Base-by-base conservation (phyloP, 2,329 filamentous ascomycete species). In the Dothistroma septosporum region DNA sequence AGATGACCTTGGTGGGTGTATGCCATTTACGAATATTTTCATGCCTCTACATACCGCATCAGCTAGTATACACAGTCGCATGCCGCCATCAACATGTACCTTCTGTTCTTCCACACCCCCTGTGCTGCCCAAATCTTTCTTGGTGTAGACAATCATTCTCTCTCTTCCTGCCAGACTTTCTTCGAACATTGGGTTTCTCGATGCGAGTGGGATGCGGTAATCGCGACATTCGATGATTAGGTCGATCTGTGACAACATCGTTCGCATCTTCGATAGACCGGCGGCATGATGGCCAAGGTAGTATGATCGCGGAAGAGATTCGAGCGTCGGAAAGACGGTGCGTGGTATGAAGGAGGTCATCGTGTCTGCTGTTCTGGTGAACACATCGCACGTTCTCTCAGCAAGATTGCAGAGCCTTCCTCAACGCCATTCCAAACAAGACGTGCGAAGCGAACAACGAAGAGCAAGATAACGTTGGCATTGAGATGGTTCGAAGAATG, bases 221-320 rank as follows among this genome's bases (percentile, higher is more conserved):
- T 99, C 94, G 72, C 94, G 90, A 75, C 92, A 97, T 79, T 99
- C 94, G 72, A 99, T 85, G 57, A 99, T 86, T 48, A 97, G 86
- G 71, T 92, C 89, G 69, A 97, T 90, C 64, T 86, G 87, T 31
- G 87, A 86, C 53, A 99, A 83, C 73, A 90, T 83, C 44, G 85
- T 85, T 73, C 90, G 90, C 88, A 97, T 96, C 73, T 90, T 88
- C 53, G 83, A 80, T 33, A 96, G 81, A 16, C 90, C 94, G 10
- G 89, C 84, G 62, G 86, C 85, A 80, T 99, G 94, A 78, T 99
- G 94, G 64, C 94, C 94, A 52, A 97, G 83, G 78, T 91, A 99
- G 78, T 97, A 99, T 61, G 93, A 94, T 66, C 91, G 87, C 44
- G 90, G 88, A 63, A 97, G 87, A 56, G 87, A 89, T 58, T 82